Evolutionary conservation across 352 stramenopile genomes (phyloP), one percentile per base, ranked within the genome.

Genomic region (Thraustochytrium sp.): DNA sequence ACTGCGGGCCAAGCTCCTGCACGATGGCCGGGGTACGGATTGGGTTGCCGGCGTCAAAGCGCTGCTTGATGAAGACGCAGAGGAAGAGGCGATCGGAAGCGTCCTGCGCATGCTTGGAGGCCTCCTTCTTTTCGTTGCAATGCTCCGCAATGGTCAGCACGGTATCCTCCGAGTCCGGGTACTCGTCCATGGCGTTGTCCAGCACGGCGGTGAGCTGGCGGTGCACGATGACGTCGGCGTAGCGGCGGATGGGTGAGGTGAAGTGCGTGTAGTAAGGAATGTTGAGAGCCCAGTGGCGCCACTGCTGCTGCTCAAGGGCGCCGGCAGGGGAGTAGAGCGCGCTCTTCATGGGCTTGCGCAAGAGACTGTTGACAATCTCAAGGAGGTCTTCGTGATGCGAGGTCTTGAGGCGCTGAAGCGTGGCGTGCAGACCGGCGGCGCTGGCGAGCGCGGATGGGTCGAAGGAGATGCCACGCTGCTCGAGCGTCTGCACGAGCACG

Each of bases 81-180:
- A 96, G 80, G 76, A 93, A 95, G 16, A 95, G 86, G 38, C 93
- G 88, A 63, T 94, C 91, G 55, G 88, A 92, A 31, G 89, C 88
- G 8, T 91, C 91, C 85, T 94, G 90, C 0, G 92, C 92, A 34
- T 90, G 88, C 86, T 95, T 95, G 26, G 91, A 88, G 8, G 90
- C 89, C 86, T 90, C 88, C 85, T 95, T 95, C 89, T 94, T 94
- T 51, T 93, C 88, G 63, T 95, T 96, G 76, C 91, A 95, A 55
- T 91, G 91, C 49, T 92, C 88, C 23, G 90, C 87, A 48, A 92
- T 87, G 0, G 82, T 88, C 48, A 87, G 82, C 23, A 84, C 68
- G 3, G 55, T 38, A 5, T 87, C 76, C 2, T 59, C 53, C 0
- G 86, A 54, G 40, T 78, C 84, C 16, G 49, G 64, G 26, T 59